Base-by-base conservation (phyloP, 2,329 filamentous ascomycete species). In the Fusarium zealandicum region DNA sequence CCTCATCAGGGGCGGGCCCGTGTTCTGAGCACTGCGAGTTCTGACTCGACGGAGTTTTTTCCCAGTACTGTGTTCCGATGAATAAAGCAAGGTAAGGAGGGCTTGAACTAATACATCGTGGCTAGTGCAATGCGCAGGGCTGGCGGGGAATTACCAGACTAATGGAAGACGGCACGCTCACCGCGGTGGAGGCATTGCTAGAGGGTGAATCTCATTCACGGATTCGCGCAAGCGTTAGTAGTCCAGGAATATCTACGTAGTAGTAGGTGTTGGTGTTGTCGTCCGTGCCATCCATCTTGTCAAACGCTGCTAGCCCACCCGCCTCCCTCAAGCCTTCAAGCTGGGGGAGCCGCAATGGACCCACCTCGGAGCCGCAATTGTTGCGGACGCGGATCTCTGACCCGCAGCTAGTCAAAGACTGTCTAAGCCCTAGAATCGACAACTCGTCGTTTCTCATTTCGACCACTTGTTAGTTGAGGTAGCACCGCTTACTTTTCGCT, bases 311-410 rank as follows among this genome's bases (percentile, higher is more conserved):
- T 57, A 58, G 43, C 49, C 44, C 28, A 41, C 35, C 27, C 31
- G 48, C 40, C 50, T 33, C 46, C 43, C 31, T 39, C 27, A 40
- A 52, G 42, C 37, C 28, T 7, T 22, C 20, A 4, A 22, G 27
- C 63, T 55, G 65, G 61, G 65, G 65, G 65, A 67, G 59, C 65
- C 65, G 65, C 65, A 68, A 42, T 33, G 17, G 59, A 42, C 61
- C 65, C 65, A 68, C 65, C 39, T 68, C 65, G 65, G 65, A 68
- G 54, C 65, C 65, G 65, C 65, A 68, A 61, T 62, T 54, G 50
- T 51, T 59, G 60, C 55, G 61, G 65, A 55, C 42, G 61, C 51
- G 63, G 59, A 68, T 67, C 65, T 53, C 54, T 67, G 65, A 67
- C 67, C 65, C 65, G 65, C 65, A 61, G 54, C 65, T 67, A 57